Evolutionary conservation across 2,329 filamentous ascomycete genomes (phyloP), one percentile per base, ranked within the genome.

Genomic region (Pseudocercospora macadamiae): DNA sequence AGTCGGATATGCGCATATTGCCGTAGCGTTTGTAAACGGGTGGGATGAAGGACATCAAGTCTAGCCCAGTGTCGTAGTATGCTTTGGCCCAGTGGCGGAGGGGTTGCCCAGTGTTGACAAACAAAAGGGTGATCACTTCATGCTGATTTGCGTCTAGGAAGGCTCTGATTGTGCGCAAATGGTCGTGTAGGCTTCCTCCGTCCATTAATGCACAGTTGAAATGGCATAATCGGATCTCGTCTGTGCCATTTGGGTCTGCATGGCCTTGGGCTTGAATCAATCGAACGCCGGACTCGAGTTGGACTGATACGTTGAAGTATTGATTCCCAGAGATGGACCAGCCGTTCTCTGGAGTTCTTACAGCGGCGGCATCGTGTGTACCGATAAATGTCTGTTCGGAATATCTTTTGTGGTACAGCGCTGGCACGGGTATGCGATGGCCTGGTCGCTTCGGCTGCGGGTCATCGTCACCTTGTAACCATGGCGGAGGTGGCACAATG

Each of bases 331-430:
- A 65, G 1, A 70, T 49, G 10, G 65, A 55, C 75, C 68, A 57
- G 69, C 72, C 45, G 61, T 72, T 71, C 3, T 70, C 62, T 36
- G 59, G 47, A 1, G 59, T 69, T 21, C 66, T 52, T 71, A 89
- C 88, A 36, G 86, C 84, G 32, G 84, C 81, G 8, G 82, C 83
- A 74, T 89, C 82, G 73, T 90, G 87, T 3, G 86, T 79, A n/a
- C 86, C 87, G 21, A 86, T 75, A 61, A 84, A 82, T 10, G 82
- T 83, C 55, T 88, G 73, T 28, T 86, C 79, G 53, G 84, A 85
- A 73, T 87, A 88, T 25, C 71, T 74, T 26, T 81, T 80, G 52
- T 71, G 67, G 73, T 85, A 88, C 54, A 85, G 81, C 39, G 78
- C 78, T 2, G 79, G 66, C 6, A 67, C 54, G 14, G 64, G 62